Conservation (phyloP, 495 filamentous ascomycete genomes). For the Trichoderma orchidacearum region DNA sequence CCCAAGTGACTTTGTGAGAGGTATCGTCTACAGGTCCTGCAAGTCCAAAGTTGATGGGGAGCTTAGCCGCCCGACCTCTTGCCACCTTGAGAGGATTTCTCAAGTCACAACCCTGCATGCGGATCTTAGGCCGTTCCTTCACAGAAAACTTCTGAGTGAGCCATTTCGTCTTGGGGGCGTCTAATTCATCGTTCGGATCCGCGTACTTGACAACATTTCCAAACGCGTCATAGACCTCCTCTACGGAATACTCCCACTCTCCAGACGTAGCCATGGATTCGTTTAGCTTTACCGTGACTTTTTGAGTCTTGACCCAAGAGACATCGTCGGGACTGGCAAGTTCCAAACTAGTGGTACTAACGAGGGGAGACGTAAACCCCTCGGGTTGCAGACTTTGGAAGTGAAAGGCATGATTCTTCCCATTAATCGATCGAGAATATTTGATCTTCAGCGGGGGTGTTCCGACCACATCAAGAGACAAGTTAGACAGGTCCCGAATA, state of each 20-base stretch:
- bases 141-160: conserved; percentile 70
- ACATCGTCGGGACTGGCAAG: conserved; percentile 37
- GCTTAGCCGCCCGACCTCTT: conserved; percentile 48
- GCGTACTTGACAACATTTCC: conserved; percentile 80
- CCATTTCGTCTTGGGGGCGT: conserved; percentile 40
- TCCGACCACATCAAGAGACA: conserved; percentile 69
- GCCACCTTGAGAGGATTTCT: conserved; percentile 70
- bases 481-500: conserved; percentile 71
- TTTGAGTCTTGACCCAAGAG: conserved; percentile 67
- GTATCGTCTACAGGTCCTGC: conserved; percentile 41
- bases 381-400: conserved; percentile 89
- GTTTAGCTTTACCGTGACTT: conserved; percentile 65
- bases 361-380: conserved; percentile 62
- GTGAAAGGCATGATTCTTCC: conserved; percentile 58
- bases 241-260: conserved; percentile 76
- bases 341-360: conserved; percentile 6
- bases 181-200: conserved; percentile 48
- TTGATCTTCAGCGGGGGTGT: conserved; percentile 85
- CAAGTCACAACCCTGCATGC: conserved; percentile 60
- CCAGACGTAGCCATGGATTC: conserved; percentile 70
- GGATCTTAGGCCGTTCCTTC: conserved; percentile 66
- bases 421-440: conserved; percentile 74
- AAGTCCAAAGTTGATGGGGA: conserved; percentile 61
- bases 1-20: conserved; percentile 47
- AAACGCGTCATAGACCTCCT: conserved; percentile 79